Evolutionary conservation across 2,329 filamentous ascomycete genomes (phyloP), one percentile per base, ranked within the genome.

Genomic region (Fusarium liriodendri): DNA sequence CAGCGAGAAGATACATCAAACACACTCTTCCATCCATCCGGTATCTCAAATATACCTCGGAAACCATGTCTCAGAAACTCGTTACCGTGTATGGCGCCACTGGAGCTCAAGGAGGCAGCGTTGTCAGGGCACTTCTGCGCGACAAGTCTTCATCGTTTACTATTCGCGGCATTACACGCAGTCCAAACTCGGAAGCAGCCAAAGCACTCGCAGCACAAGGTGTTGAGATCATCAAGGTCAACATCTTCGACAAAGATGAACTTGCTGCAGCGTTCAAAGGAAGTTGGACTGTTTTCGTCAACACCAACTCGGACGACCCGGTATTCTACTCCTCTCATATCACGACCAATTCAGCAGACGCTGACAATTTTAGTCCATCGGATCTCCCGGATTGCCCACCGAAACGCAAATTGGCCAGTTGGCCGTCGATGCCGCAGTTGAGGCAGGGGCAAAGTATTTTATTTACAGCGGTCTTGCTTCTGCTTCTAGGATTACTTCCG

Each of bases 391-490:
- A 10, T 78, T 79, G 1, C 79, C 77, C 3, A 81, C 71, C 3
- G 83, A 84, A 64, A 74, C 76, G 11, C 82, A 82, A 20, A 58
- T 84, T n/a, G 83, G 82, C 11, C 82, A 80, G 55, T 69, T 33
- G 4, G 67, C 84, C 52, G 72, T 83, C 16, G 81, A 83, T 58
- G 78, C 77, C 9, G 82, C 82, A 1, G 76, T 71, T 20, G 73
- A 79, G 16, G 81, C 79, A 7, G 80, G 82, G 14, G 81, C 83
- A 0, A 68, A 78, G 47, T 78, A 83, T 68, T 77, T 84, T 13
- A 78, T 84, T 7, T 84, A 80, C 60, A 84, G 83, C 55, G 80
- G 82, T 6, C 78, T 82, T 50, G 76, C 79, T 8, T 79, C 82
- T 42, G 79, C 79, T 14, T 74, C 75, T 0, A 71, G 81, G 40